Conservation (phyloP, 768 basidiomycete genomes). For the Phlebiopsis gigantea region DNA sequence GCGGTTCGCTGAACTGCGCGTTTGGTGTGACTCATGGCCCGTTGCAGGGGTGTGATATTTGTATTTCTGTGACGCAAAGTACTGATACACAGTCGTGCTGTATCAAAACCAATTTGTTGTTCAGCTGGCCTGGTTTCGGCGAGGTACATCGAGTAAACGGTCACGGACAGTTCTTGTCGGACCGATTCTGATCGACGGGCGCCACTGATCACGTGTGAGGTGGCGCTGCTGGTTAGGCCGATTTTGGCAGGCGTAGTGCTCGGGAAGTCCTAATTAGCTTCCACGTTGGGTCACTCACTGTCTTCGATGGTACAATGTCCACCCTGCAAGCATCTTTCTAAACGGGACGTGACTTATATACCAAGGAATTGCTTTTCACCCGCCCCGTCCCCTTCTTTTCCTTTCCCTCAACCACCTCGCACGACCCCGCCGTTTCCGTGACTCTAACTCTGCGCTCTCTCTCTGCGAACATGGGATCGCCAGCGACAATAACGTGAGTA, state of each 20-base stretch:
- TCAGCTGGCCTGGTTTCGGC: too few species aligned
- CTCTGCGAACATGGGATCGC: constrained; percentile 1
- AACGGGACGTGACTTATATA: not conserved
- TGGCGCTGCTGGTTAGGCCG: too few species aligned
- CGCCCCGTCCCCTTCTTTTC: not conserved
- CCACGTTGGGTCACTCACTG: not conserved
- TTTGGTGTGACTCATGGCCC: too few species aligned
- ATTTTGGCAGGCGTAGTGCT: not conserved
- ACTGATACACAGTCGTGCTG: too few species aligned
- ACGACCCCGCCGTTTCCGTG: not conserved
- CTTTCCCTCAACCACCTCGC: not conserved
- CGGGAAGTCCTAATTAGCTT: not conserved
- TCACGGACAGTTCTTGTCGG: too few species aligned
- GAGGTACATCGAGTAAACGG: too few species aligned
- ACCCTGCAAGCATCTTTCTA: not conserved
- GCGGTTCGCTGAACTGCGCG: too few species aligned
- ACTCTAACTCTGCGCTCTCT: not conserved
- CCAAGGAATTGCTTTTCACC: not conserved
- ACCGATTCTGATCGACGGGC: too few species aligned
- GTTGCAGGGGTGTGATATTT: too few species aligned
- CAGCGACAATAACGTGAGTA: constrained; percentile 5
- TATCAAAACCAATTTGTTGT: too few species aligned
- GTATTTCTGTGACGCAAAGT: too few species aligned
- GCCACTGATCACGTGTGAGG: too few species aligned
- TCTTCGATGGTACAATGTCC: not conserved